phyloP scores from a whole-genome alignment of 345 rosid species.

The Populus ilicifolia region DNA sequence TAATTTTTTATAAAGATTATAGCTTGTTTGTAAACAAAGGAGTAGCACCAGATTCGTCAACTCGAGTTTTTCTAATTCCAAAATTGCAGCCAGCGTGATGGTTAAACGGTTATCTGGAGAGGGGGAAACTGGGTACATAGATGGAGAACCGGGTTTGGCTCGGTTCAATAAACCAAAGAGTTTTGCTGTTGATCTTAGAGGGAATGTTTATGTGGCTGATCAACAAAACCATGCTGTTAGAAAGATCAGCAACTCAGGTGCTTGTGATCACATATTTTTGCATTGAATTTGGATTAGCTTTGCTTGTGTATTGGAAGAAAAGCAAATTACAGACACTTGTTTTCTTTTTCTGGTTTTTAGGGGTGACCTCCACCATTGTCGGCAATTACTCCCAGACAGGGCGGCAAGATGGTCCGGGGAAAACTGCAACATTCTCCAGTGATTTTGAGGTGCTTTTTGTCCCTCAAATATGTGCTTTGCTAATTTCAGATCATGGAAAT shows the following conservation, averaged over 20 bases:
- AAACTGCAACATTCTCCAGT: conserved; percentile 61
- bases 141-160: conserved; percentile 48
- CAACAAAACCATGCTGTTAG: conserved; percentile 46
- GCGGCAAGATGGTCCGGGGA: conserved; percentile 66
- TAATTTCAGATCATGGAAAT: conserved; percentile 61
- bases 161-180: conserved; percentile 46
- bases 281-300: not conserved
- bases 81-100: conserved; percentile 37
- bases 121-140: conserved; percentile 32
- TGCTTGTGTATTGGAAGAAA: not conserved
- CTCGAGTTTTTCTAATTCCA: not conserved
- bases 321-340: not conserved
- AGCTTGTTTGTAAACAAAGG: not conserved
- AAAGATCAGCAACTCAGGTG: conserved; percentile 59
- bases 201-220: conserved; percentile 72
- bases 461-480: conserved; percentile 49
- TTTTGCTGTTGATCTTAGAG: conserved; percentile 54
- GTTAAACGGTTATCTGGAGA: conserved; percentile 47
- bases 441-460: conserved; percentile 56
- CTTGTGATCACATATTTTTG: not conserved
- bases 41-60: not conserved
- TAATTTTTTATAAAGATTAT: not conserved
- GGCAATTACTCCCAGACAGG: conserved; percentile 38
- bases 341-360: conserved; percentile 15
- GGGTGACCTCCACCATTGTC: conserved; percentile 60